These are phyloP conservation scores for Penicillium sp. DNA, from an alignment of 2,329 filamentous ascomycete species.

Conservation along the genomic window DNA sequence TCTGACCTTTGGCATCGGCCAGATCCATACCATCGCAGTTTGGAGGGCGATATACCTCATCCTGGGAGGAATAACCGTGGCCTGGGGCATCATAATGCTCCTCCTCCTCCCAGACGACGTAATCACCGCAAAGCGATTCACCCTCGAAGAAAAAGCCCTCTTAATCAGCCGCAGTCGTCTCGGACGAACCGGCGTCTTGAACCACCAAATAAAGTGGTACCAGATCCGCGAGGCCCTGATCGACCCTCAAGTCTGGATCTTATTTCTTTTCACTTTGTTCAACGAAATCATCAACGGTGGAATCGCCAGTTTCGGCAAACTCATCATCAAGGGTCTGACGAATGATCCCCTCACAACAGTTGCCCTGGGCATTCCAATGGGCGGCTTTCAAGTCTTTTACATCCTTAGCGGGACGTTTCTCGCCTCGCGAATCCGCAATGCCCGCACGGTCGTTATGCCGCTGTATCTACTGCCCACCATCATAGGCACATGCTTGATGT, in stretches of 20 bases:
- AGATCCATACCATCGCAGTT: constrained; percentile 45
- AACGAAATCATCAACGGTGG: constrained; percentile 58
- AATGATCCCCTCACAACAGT: constrained; percentile 53
- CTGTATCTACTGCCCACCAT: constrained; percentile 56
- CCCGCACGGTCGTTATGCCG: constrained; percentile 56
- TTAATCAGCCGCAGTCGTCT: constrained; percentile 44
- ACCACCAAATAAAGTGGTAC: constrained; percentile 50
- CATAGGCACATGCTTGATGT: constrained; percentile 52
- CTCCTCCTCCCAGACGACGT: constrained; percentile 50
- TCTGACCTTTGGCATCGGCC: constrained; percentile 42
- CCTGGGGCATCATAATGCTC: constrained; percentile 45
- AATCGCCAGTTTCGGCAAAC: constrained; percentile 57
- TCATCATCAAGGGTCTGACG: constrained; percentile 53
- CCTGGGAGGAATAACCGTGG: constrained; percentile 47
- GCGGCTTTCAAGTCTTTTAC: constrained; percentile 55
- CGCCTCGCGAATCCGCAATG: constrained; percentile 54
- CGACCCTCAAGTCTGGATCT: constrained; percentile 50
- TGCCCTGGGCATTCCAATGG: constrained; percentile 57
- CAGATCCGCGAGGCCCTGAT: constrained; percentile 53
- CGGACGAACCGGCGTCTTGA: constrained; percentile 50
- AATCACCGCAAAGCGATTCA: constrained; percentile 47
- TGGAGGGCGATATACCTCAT: constrained; percentile 52
- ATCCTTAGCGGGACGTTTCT: constrained; percentile 57
- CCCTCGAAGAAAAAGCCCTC: constrained; percentile 47
- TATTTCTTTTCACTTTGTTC: constrained; percentile 51